phyloP scores from a whole-genome alignment of 73 alveolate species.

The Tetrahymena thermophila region DNA sequence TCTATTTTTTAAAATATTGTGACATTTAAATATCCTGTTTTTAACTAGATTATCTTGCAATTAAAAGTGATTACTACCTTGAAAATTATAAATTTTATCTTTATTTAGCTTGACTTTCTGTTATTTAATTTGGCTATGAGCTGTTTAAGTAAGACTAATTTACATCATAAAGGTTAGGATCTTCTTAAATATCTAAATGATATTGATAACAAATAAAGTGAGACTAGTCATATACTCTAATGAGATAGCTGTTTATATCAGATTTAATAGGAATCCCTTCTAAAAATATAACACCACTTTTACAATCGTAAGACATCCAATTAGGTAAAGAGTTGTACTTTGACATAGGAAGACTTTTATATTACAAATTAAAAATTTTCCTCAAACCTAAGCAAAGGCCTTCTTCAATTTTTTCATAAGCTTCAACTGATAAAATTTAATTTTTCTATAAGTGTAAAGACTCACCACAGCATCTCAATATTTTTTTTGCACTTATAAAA shows the following conservation, averaged over 20 bases:
- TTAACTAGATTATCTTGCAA: too few relatives aligned
- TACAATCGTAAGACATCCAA: not conserved
- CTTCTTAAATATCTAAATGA: not conserved
- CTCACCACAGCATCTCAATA: not conserved
- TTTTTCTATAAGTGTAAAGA: not conserved
- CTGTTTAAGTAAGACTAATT: too few relatives aligned
- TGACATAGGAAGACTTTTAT: not conserved
- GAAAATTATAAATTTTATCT: too few relatives aligned
- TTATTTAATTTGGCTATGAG: too few relatives aligned
- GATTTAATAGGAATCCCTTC: not conserved
- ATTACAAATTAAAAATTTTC: too few relatives aligned
- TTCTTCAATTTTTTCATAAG: not conserved
- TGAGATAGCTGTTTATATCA: too few relatives aligned
- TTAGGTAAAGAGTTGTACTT: not conserved
- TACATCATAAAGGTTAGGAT: not conserved
- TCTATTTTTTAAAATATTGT: not conserved
- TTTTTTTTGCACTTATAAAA: not conserved
- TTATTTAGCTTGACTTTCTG: too few relatives aligned
- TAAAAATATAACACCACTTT: not conserved
- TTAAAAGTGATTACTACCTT: too few relatives aligned
- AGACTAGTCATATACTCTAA: not conserved
- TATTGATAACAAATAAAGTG: not conserved
- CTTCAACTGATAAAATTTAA: not conserved
- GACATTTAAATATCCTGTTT: too few relatives aligned
- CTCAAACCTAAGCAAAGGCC: not conserved